Evolutionary conservation across 495 filamentous ascomycete genomes (phyloP).

Genomic region (Corynascus novoguineensis): DNA sequence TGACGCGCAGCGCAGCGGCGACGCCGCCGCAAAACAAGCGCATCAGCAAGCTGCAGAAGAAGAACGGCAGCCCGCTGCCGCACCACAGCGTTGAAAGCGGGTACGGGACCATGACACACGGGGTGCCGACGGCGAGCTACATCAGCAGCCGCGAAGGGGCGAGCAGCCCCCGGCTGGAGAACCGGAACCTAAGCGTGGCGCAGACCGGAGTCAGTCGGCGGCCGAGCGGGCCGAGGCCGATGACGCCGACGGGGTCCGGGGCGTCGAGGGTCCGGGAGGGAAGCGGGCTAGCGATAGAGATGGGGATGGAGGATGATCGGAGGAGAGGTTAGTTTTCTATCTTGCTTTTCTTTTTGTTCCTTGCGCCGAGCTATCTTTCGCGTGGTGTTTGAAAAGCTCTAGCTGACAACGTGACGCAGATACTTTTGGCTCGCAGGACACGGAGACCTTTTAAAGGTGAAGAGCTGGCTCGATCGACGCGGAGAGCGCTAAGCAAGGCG

Average conservation of each 20-base stretch:
- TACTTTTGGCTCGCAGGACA: slow-evolving; percentile 51
- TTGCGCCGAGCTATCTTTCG: background rate
- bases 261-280: slow-evolving; percentile 19
- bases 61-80: slow-evolving; percentile 33
- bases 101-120: slow-evolving; percentile 44
- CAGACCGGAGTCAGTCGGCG: slow-evolving; percentile 34
- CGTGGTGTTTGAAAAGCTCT: background rate
- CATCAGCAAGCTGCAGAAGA: slow-evolving; percentile 40
- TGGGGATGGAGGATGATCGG: slow-evolving; percentile 32
- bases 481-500: too few relatives aligned
- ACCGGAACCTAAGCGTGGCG: slow-evolving; percentile 38
- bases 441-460: slow-evolving; percentile 46
- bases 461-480: too few relatives aligned
- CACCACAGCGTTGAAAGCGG: slow-evolving; percentile 47
- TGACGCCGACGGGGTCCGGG: slow-evolving; percentile 42
- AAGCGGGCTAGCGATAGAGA: background rate
- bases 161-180: slow-evolving; percentile 40
- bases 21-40: slow-evolving; percentile 36
- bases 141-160: slow-evolving; percentile 28
- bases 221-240: slow-evolving; percentile 48
- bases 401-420: slow-evolving; percentile 34
- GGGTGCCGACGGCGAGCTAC: slow-evolving; percentile 33
- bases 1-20: slow-evolving; percentile 11
- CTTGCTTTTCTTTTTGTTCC: background rate
- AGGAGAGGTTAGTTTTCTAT: slow-evolving; percentile 42